Percentiles rank a stretch among this genome's conserved stretches.
These are phyloP conservation scores for Taphrina populina DNA, from an alignment of 1,139 yeast species.

Conservation along the genomic window DNA sequence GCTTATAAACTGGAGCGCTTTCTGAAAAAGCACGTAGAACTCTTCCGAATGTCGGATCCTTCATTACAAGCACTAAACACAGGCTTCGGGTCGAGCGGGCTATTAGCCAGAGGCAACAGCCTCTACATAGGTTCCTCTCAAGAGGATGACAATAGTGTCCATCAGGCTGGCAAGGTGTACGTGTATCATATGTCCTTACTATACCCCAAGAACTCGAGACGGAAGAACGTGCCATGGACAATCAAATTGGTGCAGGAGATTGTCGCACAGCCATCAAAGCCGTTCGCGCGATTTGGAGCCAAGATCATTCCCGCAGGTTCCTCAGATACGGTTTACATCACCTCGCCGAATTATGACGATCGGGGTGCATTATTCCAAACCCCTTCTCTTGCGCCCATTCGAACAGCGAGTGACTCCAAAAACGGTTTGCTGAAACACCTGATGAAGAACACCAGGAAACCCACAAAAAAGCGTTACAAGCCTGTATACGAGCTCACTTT, in stretches of 20 bases:
- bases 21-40: neutral
- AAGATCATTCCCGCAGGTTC: neutral
- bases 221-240: slow-evolving; percentile 13
- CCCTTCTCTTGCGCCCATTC: neutral
- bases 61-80: slow-evolving; percentile 7
- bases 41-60: slow-evolving; percentile 13
- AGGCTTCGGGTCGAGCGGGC: slow-evolving; percentile 19
- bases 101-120: slow-evolving; percentile 4
- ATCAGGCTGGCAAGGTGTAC: slow-evolving; percentile 19
- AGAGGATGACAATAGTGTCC: neutral
- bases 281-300: slow-evolving; percentile 17
- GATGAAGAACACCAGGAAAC: neutral
- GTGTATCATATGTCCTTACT: slow-evolving; percentile 14
- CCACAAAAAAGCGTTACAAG: neutral
- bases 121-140: slow-evolving; percentile 16
- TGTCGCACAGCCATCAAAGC: neutral
- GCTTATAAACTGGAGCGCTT: neutral
- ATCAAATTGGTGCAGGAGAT: slow-evolving; percentile 10
- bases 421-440: neutral
- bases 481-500: slow-evolving; percentile 10
- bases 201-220: slow-evolving; percentile 6
- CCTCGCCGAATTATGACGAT: slow-evolving; percentile 10
- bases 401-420: neutral
- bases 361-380: slow-evolving; percentile 21
- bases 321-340: slow-evolving; percentile 3